phyloP scores from a whole-genome alignment of 306 rosid species.

The Alnus rubra region DNA sequence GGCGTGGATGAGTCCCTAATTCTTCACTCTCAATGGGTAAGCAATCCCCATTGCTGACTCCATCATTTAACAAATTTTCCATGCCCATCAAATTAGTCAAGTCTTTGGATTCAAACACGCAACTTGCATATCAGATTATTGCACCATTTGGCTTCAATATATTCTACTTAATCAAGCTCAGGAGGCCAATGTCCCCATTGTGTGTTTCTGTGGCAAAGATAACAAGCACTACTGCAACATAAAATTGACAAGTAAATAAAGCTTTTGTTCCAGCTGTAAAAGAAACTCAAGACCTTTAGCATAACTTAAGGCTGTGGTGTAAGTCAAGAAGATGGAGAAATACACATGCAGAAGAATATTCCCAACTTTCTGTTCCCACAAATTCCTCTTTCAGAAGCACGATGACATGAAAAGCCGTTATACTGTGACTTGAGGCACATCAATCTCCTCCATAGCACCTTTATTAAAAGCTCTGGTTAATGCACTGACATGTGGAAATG shows the following conservation, averaged over 20 bases:
- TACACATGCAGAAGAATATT: constrained; percentile 4
- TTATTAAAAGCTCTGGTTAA: not conserved
- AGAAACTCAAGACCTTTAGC: constrained; percentile 15
- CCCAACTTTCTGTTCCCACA: not conserved
- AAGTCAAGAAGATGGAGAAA: constrained; percentile 2
- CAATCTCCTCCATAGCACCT: constrained; percentile 4
- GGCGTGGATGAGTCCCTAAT: constrained; percentile 49
- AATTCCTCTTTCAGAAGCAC: constrained; percentile 4
- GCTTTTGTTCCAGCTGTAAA: not conserved
- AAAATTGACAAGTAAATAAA: not conserved
- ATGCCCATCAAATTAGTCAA: constrained; percentile 37
- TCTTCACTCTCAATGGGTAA: constrained; percentile 43
- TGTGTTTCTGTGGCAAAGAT: constrained; percentile 12
- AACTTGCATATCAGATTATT: constrained; percentile 27
- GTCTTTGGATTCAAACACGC: constrained; percentile 27
- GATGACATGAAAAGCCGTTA: not conserved
- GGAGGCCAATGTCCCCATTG: constrained; percentile 21
- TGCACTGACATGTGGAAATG: constrained; percentile 5
- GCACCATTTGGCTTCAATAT: constrained; percentile 32
- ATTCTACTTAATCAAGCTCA: constrained; percentile 26
- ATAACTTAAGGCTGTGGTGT: constrained; percentile 19
- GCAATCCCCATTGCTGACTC: constrained; percentile 37
- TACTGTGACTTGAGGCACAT: constrained; percentile 21
- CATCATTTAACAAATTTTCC: constrained; percentile 45
- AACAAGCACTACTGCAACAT: constrained; percentile 21